These are phyloP conservation scores for Rostrohypoxylon terebratum DNA, from an alignment of 495 filamentous ascomycete genomes.

Conservation along the genomic window DNA sequence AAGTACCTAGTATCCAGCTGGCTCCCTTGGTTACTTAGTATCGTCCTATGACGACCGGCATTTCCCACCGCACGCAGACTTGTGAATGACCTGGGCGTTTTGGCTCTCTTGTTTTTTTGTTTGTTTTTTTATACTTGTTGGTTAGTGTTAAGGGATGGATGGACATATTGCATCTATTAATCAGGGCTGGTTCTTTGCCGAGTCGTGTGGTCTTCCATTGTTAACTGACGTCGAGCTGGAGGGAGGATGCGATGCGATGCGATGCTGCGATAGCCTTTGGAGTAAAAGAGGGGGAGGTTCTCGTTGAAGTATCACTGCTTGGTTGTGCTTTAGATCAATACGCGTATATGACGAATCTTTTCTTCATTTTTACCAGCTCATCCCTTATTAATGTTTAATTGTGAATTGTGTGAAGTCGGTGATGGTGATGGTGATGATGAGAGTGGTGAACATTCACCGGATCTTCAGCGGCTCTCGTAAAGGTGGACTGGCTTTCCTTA, in stretches of 20 bases:
- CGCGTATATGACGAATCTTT: constrained; percentile 51
- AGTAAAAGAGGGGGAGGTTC: constrained; percentile 29
- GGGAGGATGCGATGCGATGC: constrained; percentile 18
- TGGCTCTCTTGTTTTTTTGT: constrained; percentile 6
- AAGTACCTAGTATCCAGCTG: neutral
- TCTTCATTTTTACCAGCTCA: constrained; percentile 1
- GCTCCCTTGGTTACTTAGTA: constrained; percentile 10
- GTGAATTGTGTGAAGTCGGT: constrained; percentile 3
- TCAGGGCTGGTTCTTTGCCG: constrained; percentile 24
- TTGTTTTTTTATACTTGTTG: neutral
- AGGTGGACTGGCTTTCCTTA: constrained; percentile 10
- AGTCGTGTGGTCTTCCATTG: constrained; percentile 6
- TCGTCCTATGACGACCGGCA: constrained; percentile 5
- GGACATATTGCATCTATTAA: constrained; percentile 36
- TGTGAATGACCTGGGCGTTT: constrained; percentile 40
- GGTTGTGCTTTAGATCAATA: constrained; percentile 41
- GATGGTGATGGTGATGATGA: neutral
- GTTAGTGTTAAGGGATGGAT: constrained; percentile 28
- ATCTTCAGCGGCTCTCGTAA: neutral
- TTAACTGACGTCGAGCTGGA: constrained; percentile 11
- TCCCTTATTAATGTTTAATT: neutral
- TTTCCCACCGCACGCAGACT: constrained; percentile 12
- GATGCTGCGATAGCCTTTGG: constrained; percentile 28
- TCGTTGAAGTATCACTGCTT: constrained; percentile 23
- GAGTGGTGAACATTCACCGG: neutral